These are phyloP conservation scores for Rhodosorus marinus DNA, from an alignment of 23 red algal species.

Conservation along the genomic window DNA sequence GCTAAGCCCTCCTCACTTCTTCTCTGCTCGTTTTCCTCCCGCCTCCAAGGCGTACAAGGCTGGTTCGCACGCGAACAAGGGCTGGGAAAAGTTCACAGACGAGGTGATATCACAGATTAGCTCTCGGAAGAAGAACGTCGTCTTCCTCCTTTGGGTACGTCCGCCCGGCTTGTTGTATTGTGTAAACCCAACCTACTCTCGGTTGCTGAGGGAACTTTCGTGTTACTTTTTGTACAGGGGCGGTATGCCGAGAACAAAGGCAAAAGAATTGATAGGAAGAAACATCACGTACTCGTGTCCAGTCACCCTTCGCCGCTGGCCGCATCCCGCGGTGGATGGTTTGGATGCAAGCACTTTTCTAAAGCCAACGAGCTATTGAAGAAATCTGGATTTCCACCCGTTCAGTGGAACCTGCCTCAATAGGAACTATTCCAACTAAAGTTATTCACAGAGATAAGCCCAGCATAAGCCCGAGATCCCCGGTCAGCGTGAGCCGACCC, in stretches of 20 bases:
- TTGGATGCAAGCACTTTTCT: constrained; percentile 89
- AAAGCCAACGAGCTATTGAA: constrained; percentile 85
- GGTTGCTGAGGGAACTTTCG: not conserved
- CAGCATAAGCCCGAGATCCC: too few relatives aligned
- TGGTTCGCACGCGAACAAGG: constrained; percentile 35
- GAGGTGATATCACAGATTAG: constrained; percentile 60
- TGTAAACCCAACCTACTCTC: not conserved
- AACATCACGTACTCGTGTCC: constrained; percentile 42
- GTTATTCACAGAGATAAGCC: too few relatives aligned
- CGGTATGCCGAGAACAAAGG: constrained; percentile 87
- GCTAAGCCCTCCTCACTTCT: not conserved
- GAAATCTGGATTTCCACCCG: too few relatives aligned
- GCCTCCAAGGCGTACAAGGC: too few relatives aligned
- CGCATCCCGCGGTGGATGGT: constrained; percentile 85
- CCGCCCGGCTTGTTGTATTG: not conserved
- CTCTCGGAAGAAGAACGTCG: constrained; percentile 6
- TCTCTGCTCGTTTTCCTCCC: too few relatives aligned
- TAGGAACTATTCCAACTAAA: too few relatives aligned
- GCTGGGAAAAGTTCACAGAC: constrained; percentile 94
- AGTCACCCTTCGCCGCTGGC: constrained; percentile 80
- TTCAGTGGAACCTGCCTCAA: too few relatives aligned
- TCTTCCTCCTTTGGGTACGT: constrained; percentile 99
- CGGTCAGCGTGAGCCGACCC: too few relatives aligned
- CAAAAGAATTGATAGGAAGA: constrained; percentile 27
- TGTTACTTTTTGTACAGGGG: too few relatives aligned